Base-by-base conservation (phyloP, 495 filamentous ascomycete species). In the Xylaria grammica region DNA sequence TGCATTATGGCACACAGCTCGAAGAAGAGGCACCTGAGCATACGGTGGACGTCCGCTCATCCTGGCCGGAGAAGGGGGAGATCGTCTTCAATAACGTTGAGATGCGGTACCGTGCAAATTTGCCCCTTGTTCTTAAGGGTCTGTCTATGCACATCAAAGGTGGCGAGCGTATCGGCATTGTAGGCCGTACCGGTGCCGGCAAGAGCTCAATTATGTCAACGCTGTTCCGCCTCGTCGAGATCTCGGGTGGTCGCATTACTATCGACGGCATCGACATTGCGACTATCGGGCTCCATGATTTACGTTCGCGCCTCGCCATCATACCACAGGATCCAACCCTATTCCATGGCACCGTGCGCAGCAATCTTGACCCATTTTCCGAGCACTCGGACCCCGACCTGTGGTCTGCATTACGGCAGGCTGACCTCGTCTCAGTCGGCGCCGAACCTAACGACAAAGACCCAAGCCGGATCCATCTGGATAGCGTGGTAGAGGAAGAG, bases 281-380 rank as follows among this genome's bases (percentile, higher is more conserved):
- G 36, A 94, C 82, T 0, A 80, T 99, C 30, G 94, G 94, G 3
- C 85, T 97, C 0, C 86, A 92, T 36, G 92, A 96, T 67, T 86
- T 99, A 42, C 89, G 94, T 7, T 93, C 91, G 4, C 87, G 93
- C 6, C 84, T 99, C 0, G 90, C 94, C 27, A 97, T 97, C 78
- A 97, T 99, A 72, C 94, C 94, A 1, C 94, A 99, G 75, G 94
- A 97, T 71, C 94, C 94, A 1, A 97, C 95, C 0, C 86, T 99
- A 0, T 99, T 99, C 86, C 86, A 87, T 30, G 94, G 94, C 45
- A 97, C 94, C 0, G 87, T 99, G 8, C 87, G 95, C 13, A 89
- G 86, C 60, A 99, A 99, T 71, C 85, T 99, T 6, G 94, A 97
- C 70, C 94, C 94, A 0, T 97, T 97, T 79, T 83, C 86, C 69